Conservation (phyloP, 2,329 filamentous ascomycete genomes). For the Helminthosporium solani region DNA sequence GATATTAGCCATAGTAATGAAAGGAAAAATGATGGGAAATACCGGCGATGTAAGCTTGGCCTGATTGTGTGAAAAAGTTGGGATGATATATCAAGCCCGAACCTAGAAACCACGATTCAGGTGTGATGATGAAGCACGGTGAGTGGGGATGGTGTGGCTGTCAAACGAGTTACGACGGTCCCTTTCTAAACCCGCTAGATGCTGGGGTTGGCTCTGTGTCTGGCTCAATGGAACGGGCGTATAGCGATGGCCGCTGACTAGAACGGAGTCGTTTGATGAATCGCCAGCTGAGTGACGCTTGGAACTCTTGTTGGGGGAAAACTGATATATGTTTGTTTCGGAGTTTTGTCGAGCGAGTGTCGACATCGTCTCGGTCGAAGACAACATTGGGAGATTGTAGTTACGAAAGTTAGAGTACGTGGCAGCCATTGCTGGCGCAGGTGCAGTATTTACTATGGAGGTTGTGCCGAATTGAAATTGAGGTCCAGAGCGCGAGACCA, state of each 20-base stretch:
- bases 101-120: conserved; percentile 18
- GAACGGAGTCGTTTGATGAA: conserved; percentile 28
- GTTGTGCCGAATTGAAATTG: conserved; percentile 30
- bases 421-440: conserved; percentile 15
- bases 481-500: conserved; percentile 6
- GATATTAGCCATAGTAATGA: neutral
- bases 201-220: conserved; percentile 2
- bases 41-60: neutral
- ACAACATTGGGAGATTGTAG: conserved; percentile 18
- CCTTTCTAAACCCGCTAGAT: conserved; percentile 8
- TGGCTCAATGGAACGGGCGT: conserved; percentile 13
- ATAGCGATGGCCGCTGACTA: conserved; percentile 47
- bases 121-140: conserved; percentile 17
- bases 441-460: conserved; percentile 22
- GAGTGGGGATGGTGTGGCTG: neutral
- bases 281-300: conserved; percentile 31
- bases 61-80: neutral
- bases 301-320: conserved; percentile 34
- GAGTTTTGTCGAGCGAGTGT: conserved; percentile 33
- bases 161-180: conserved; percentile 17
- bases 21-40: too few species aligned
- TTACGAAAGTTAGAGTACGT: conserved; percentile 31
- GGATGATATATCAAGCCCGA: neutral
- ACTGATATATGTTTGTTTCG: conserved; percentile 43
- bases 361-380: conserved; percentile 17